Base-by-base conservation (phyloP, 352 stramenopile genomes). In the Globisporangium ultimum region DNA sequence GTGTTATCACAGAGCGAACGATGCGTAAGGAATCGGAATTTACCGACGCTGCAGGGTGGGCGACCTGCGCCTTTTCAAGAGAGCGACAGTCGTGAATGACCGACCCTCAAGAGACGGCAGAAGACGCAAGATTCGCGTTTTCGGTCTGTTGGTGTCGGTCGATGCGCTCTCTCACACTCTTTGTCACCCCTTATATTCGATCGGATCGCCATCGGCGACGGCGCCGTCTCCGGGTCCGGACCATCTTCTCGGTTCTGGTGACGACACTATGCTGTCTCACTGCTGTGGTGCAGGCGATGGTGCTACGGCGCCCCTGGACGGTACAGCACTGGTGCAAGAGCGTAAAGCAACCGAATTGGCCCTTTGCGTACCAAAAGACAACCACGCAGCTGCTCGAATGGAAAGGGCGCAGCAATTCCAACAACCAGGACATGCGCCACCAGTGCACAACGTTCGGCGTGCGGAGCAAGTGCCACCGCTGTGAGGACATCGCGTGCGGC, bases 381-480 rank as follows among this genome's bases (percentile, higher is more conserved):
- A 18, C 45, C 3, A 43, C 48, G 2, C 87, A 97, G 62, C 67
- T 54, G 12, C 69, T 97, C 63, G 91, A 97, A 70, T 89, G 74
- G 62, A 95, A 98, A 48, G 91, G 90, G 36, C 76, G 93, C 36
- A 75, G 72, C 41, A 97, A 97, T 43, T 72, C 75, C 0, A 98
- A 97, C 62, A 51, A 63, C 18, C 93, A 98, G 69, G 91, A 98
- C 71, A 79, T 98, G 58, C 78, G 95, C n/a, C 93, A 98, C 63
- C 53, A 74, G 57, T 99, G 95, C 69, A 65, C 77, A 10, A 76
- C 84, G 10, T 86, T 87, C 7, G 96, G 96, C 32, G 90, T 97
- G 8, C 73, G 88, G 55, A 96, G 78, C 68, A 98, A 98, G 70
- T 99, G 96, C 66, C 93, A 98, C 56, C 71, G 92, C 32, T 99